Conservation (phyloP, 2,329 filamentous ascomycete genomes). For the Botrytis paeoniae region DNA sequence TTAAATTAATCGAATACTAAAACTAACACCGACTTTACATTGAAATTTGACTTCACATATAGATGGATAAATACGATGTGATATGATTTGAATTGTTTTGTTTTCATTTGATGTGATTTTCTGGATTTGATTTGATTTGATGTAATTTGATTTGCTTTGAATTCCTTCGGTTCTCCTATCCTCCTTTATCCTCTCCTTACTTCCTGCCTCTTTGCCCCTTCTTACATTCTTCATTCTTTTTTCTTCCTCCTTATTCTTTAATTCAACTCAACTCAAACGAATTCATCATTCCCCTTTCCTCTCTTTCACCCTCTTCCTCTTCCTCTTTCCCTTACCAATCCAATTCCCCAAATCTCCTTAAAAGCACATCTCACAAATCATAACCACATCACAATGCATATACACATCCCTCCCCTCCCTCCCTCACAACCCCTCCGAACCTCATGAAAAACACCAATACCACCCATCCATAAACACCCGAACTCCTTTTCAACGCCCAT, state of each 20-base stretch:
- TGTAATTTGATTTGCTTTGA: not conserved
- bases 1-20: no score
- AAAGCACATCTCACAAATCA: not conserved
- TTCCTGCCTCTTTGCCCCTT: not conserved
- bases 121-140: not conserved
- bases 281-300: not conserved
- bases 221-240: not conserved
- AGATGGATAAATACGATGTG: not conserved
- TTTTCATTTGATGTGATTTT: not conserved
- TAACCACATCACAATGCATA: not conserved
- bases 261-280: not conserved
- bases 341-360: not conserved
- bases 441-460: not conserved
- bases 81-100: not conserved
- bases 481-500: not conserved
- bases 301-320: not conserved
- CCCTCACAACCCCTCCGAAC: not conserved
- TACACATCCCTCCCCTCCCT: not conserved
- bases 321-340: not conserved
- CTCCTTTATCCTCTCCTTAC: not conserved
- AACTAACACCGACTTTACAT: not conserved
- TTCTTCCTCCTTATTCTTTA: not conserved
- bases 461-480: not conserved
- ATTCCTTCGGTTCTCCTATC: not conserved
- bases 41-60: accelerated